phyloP scores from a whole-genome alignment of 257 asterid species.

The Nicotiana knightiana region DNA sequence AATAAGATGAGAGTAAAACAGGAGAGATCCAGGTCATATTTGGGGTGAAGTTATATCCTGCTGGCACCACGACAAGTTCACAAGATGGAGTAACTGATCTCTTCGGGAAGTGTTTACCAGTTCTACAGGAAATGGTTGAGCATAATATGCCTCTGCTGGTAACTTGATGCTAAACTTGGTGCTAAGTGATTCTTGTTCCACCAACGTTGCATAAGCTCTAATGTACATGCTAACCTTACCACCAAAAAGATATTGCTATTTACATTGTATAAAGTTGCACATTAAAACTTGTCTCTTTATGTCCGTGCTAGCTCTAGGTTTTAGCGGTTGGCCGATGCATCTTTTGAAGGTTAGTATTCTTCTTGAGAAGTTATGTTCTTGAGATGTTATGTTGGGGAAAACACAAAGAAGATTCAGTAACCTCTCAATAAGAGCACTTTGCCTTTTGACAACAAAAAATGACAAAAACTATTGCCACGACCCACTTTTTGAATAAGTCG shows the following conservation, averaged over 20 bases:
- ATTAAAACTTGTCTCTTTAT: neutral
- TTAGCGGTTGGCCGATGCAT: neutral
- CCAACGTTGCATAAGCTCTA: neutral
- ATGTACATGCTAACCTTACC: neutral
- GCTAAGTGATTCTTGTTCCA: neutral
- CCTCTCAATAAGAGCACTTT: neutral
- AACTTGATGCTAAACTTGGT: slow-evolving; percentile 18
- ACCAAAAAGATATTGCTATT: neutral
- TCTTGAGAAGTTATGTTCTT: neutral
- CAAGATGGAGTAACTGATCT: slow-evolving; percentile 99
- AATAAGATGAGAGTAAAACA: slow-evolving; percentile 18
- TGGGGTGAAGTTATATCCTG: slow-evolving; percentile 95
- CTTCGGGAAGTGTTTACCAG: slow-evolving; percentile 86
- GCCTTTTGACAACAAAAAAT: neutral
- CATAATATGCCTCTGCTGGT: slow-evolving; percentile 91
- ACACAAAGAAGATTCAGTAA: neutral
- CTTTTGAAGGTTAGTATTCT: neutral
- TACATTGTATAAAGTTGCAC: neutral
- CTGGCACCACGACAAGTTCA: slow-evolving; percentile 97
- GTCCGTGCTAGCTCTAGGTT: neutral
- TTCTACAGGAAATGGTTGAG: slow-evolving; percentile 83
- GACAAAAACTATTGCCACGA: no score
- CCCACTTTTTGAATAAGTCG: no score
- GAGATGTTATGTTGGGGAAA: neutral
- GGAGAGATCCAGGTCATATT: slow-evolving; percentile 73